Base-by-base conservation (phyloP, 768 basidiomycete genomes). In the Boletus speciosus region DNA sequence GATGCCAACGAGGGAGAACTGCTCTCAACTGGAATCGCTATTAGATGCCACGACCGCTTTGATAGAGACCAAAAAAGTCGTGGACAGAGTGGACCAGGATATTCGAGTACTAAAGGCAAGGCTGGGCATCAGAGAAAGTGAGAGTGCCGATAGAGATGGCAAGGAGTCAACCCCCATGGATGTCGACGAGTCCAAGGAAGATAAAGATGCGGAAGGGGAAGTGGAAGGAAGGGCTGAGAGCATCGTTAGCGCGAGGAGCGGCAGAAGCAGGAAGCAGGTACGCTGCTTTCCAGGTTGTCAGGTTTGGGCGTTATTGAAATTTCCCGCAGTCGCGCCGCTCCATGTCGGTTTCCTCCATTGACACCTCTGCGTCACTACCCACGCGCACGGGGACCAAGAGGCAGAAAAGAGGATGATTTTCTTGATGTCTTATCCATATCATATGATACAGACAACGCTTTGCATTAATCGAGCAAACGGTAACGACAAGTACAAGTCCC, bases 1-100 rank as follows among this genome's bases (percentile, higher is more conserved):
- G 56, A 98, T 98, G 93, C 97, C 97, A 16, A 98, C 97, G 3
- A 79, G 84, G 37, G 84, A 85, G 25, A 97, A 93, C 59, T 77
- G 86, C 49, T 76, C 80, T 49, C 82, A 81, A 60, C 76, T 94
- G 19, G 93, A 97, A 57, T 74, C 77, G 14, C 71, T 98, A 15
- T 64, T 95, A 42, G 84, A 86, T 5, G 83, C 88, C 4, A 82
- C 90, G 1, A 79, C 79, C 5, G 76, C 81, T 12, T 71, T 98
- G 63, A 79, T 96, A n/a, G 92, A 98, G 63, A 86, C 84, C 59
- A 98, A 98, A 78, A 86, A 90, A 61, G 74, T 84, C 12, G 81
- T 91, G 38, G 96, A 98, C 67, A 83, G 86, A 66, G 80, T 87
- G 4, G 93, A 96, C 19, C 86, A 89, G 64, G 96, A 98, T 61